Evolutionary conservation across 2,329 filamentous ascomycete genomes (phyloP), one percentile per base, ranked within the genome.

Genomic region (Fusarium illudens): DNA sequence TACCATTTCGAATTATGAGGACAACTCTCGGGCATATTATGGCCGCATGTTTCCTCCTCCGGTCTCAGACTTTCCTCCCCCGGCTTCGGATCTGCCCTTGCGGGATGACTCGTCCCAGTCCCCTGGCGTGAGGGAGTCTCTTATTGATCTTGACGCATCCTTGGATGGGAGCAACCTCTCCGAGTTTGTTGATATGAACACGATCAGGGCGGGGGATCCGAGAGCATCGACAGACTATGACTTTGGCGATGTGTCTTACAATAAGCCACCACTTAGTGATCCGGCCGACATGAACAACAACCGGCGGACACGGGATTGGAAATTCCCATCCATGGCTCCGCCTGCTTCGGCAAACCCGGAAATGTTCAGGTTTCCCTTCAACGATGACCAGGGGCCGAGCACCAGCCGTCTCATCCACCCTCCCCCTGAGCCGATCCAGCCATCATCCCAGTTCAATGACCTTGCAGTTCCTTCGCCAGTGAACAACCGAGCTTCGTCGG

Each of bases 101-200:
- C 81, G 87, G 25, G 83, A 90, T 62, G 83, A 89, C 70, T 86
- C 85, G 12, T 42, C 80, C 75, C 71, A 84, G 17, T 82, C 75
- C 72, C 82, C 67, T 75, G 76, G 84, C 4, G 82, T 89, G n/a
- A 80, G 86, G 57, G 87, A 90, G 72, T 89, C 88, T 1, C 81
- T 90, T 17, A 91, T 90, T 59, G 88, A 90, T 68, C 82, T 90
- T 8, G 89, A 90, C 64, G 85, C 83, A 3, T 89, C 87, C 17
- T 78, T 90, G 7, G 81, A 84, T 42, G 86, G 85, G 2, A 83
- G 80, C 34, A 84, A 86, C 4, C 78, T 88, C 1, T 86, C 87
- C 1, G 84, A 81, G 55, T 90, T 89, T 64, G 84, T 84, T 34
- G 87, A 90, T 67, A 82, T 90, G 82, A 84, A 86, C 56, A 90